Conservation (phyloP, 768 basidiomycete genomes). For the Crepidotus variabilis region DNA sequence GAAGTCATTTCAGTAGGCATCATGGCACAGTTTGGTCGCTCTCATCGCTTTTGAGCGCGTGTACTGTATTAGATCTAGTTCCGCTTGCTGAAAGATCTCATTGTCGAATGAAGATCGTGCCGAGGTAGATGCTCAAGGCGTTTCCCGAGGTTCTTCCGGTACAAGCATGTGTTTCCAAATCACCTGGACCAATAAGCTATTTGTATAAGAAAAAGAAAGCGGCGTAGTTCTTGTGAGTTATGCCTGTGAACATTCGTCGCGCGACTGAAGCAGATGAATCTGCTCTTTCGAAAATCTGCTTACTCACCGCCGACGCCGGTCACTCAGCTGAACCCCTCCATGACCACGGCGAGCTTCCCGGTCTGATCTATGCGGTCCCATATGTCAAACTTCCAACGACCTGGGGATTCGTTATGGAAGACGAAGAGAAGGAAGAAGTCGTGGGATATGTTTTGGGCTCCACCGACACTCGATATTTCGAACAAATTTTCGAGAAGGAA, state of each 20-base stretch:
- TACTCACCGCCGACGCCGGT: constrained; percentile 72
- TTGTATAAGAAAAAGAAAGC: background rate
- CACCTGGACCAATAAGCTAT: too few species aligned
- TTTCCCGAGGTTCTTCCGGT: too few species aligned
- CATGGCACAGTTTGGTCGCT: too few species aligned
- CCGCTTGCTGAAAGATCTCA: too few species aligned
- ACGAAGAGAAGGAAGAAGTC: constrained; percentile 39
- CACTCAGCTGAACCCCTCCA: constrained; percentile 60
- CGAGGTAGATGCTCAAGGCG: too few species aligned
- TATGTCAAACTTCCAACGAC: constrained; percentile 66
- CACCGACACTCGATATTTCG: constrained; percentile 62
- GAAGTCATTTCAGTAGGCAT: too few species aligned
- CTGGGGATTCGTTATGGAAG: constrained; percentile 74
- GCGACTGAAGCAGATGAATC: constrained; percentile 50
- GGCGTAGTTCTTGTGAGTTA: constrained; percentile 7
- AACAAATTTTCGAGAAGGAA: constrained; percentile 44
- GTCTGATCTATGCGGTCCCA: constrained; percentile 71
- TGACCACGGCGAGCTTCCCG: constrained; percentile 60
- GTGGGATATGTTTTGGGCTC: constrained; percentile 75
- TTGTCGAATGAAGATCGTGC: too few species aligned
- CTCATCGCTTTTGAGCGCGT: too few species aligned
- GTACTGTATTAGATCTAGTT: too few species aligned
- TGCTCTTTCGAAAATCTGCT: constrained; percentile 66
- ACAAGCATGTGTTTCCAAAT: too few species aligned
- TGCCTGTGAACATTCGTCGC: constrained; percentile 50